Evolutionary conservation across 208 protist genomes (phyloP), one percentile per base, ranked within the genome.

Genomic region (Blechomonas ayalai): DNA sequence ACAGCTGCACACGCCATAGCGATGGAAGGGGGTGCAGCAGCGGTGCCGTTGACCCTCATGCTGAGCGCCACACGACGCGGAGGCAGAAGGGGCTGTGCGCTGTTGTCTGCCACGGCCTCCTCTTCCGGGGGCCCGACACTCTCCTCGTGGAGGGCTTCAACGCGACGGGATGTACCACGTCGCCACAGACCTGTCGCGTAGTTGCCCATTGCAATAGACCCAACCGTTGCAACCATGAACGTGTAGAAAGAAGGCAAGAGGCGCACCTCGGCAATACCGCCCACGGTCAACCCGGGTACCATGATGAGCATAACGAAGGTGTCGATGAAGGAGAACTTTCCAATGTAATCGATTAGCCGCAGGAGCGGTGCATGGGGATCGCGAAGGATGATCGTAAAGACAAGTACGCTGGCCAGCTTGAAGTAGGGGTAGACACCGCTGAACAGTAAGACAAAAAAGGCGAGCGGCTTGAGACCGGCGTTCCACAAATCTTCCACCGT

Each of bases 251-350:
- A 42, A 26, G 53, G 36, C 24, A 13, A 55, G 24, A 68, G 25
- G 18, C 24, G 4, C 12, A 65, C 55, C 29, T 49, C 27, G 4
- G 50, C 54, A 20, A 64, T 27, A 22, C 82, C 62, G 1, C 20
- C 7, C 20, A 95, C 26, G 28, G 51, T 32, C 41, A 92, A 74
- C 22, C 79, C 78, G 4, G 67, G 56, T 27, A 83, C 61, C 35
- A 73, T 50, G 12, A 67, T 22, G 58, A 95, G 76, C 36, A 96
- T 50, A 4, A 77, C 61, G 45, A 65, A 88, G 4, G 68, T 42
- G 62, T 96, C 90, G 23, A 96, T 53, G 18, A 95, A 65, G 2
- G 82, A 94, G 69, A 82, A 96, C 72, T 96, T 96, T 28, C 89
- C 89, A 13, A 83, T 44, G 3, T 48, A 58, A 51, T 96, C 87